Base-by-base conservation (phyloP, 2,329 filamentous ascomycete species). In the Claviceps sp. region DNA sequence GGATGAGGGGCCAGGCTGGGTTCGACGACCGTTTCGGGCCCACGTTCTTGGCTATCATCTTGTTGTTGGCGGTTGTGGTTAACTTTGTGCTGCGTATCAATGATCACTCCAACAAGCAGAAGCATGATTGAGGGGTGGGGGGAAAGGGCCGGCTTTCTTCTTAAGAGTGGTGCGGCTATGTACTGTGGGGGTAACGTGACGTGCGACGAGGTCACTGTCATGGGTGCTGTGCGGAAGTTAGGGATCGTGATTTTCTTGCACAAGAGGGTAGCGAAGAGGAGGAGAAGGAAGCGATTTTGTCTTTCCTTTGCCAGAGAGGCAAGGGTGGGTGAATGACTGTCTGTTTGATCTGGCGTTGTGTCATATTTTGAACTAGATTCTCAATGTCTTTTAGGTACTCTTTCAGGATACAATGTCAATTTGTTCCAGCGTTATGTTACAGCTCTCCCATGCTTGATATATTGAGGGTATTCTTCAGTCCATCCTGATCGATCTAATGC, bases 1-100 rank as follows among this genome's bases (percentile, higher is more conserved):
- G 93, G 53, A 80, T 87, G 70, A 80, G 91, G 57, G 93, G 93
- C 8, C 90, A 96, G 74, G 88, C 89, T 51, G 93, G 93, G 22
- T 97, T 98, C 66, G 93, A 98, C 67, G 93, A 98, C 73, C 81
- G 90, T 43, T 90, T 95, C 62, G 93, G 93, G 7, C 93, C 93
- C 5, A 96, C 90, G 0, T 80, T 97, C 50, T 70, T 98, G 68
- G 88, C 91, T 48, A 78, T 96, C 61, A 86, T 91, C 51, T 73
- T 98, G 58, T 72, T 96, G 61, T 76, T 87, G 47, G 93, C 91
- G 14, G 88, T 98, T n/a, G 75, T 96, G 51, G 87, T 96, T 63
- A 98, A 98, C 74, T 97, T 98, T 67, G 84, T 95, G 40, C 73
- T 98, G 65, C 79, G 89, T 58, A 82, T 89, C 52, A 68, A 61